A percentile compares a stretch with the other conserved stretches of the same genome.
Evolutionary conservation across 192 early-diverging fungal genomes (phyloP).

Genomic region (Podila verticillata): DNA sequence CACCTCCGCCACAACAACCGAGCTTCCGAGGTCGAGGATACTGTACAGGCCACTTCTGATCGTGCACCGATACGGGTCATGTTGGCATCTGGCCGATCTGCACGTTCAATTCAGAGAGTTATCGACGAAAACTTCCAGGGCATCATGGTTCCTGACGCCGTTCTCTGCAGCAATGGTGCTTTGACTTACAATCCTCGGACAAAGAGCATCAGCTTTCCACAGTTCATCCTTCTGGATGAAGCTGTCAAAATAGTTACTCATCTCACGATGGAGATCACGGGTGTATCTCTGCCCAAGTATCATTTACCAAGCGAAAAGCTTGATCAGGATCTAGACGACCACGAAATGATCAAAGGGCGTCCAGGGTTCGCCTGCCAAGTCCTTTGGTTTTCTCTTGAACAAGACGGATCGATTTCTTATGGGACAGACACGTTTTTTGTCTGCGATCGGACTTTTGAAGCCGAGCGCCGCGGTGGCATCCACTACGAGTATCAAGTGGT

Average conservation of each 20-base stretch:
- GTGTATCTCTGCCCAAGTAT: neutral
- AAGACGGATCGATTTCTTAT: too few species aligned
- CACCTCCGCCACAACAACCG: neutral
- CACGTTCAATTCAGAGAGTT: constrained; percentile 51
- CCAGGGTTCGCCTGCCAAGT: constrained; percentile 39
- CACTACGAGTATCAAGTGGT: constrained; percentile 33
- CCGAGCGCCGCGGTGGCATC: constrained; percentile 22
- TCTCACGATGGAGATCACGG: constrained; percentile 2
- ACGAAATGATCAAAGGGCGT: constrained; percentile 11
- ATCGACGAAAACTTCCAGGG: constrained; percentile 49
- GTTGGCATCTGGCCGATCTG: constrained; percentile 56
- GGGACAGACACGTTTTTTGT: constrained; percentile 28
- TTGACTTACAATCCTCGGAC: constrained; percentile 41
- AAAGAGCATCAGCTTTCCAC: constrained; percentile 20
- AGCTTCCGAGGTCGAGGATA: too few species aligned
- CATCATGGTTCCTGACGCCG: constrained; percentile 45
- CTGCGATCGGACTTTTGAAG: constrained; percentile 35
- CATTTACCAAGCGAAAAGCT: constrained; percentile 6
- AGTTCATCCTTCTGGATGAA: constrained; percentile 29
- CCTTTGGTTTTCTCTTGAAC: constrained; percentile 1
- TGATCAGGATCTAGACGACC: neutral
- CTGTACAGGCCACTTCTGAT: too few species aligned
- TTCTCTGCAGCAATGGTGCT: constrained; percentile 57
- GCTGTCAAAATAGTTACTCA: neutral
- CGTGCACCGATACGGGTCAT: constrained; percentile 36